These are phyloP conservation scores for Albizia julibrissin DNA, from an alignment of 306 rosid species.

Conservation along the genomic window DNA sequence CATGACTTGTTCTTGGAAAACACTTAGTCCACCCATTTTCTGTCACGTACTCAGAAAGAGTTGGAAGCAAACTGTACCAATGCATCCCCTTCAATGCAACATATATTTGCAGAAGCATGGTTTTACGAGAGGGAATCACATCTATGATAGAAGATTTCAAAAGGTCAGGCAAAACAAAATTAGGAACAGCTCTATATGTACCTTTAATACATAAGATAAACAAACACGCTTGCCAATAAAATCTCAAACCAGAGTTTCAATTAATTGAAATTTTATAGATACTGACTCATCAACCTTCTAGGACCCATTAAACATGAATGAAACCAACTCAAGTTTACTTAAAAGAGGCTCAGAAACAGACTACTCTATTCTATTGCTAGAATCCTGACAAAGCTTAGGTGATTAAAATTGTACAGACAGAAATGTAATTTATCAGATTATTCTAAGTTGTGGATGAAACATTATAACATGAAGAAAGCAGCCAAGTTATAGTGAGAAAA, in stretches of 20 bases:
- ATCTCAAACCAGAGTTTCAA: not conserved
- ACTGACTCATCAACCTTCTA: slow-evolving; percentile 10
- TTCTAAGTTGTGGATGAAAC: not conserved
- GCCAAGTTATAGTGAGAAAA: not conserved
- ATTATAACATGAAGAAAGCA: not conserved
- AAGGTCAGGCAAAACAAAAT: slow-evolving; percentile 24
- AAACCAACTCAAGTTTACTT: not conserved
- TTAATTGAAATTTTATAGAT: not conserved
- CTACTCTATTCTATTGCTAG: not conserved
- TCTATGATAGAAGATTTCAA: slow-evolving; percentile 54
- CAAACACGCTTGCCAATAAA: not conserved
- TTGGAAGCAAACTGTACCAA: slow-evolving; percentile 76
- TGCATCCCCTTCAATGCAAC: slow-evolving; percentile 95
- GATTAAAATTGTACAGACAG: not conserved
- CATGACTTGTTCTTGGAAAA: slow-evolving; percentile 63
- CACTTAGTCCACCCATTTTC: slow-evolving; percentile 84
- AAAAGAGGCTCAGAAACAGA: slow-evolving; percentile 2
- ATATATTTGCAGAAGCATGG: slow-evolving; percentile 81
- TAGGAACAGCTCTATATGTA: not conserved
- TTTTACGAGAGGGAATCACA: slow-evolving; percentile 71
- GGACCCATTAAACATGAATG: slow-evolving; percentile 2
- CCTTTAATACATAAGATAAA: slow-evolving; percentile 9
- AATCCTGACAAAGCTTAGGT: not conserved
- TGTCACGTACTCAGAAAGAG: slow-evolving; percentile 70
- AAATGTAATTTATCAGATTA: not conserved